Evolutionary conservation across 768 basidiomycete genomes (phyloP), one percentile per base, ranked within the genome.

Genomic region (Suillus subluteus): DNA sequence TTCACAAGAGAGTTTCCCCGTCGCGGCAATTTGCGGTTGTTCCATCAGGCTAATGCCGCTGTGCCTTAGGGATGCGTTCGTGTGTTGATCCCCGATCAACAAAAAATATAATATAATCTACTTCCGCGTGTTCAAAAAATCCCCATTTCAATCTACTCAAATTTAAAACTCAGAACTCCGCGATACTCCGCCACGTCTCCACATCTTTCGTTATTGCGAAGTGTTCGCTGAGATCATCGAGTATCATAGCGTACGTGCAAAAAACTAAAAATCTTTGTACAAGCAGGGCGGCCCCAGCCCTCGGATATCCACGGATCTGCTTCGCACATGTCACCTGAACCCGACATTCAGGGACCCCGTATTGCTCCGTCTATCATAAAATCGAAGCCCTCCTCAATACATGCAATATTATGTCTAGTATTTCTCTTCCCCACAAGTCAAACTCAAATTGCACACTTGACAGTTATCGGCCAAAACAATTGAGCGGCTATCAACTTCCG

Each of bases 1-100:
- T 56, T 63, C n/a, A 21, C 48, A 55, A 63, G 50, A 66, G 56
- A 67, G 61, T 23, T 32, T 44, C 58, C 40, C 58, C 46, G 48
- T 65, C 75, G 76, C 75, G 76, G 76, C 76, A 77, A 43, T 64
- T 72, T 71, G 73, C 76, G 76, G 72, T 71, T 59, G 75, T 69
- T 63, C 65, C 64, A 67, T 67, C 66, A 67, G 58, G 66, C 64
- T 67, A 71, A 65, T 68, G 62, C 71, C 76, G 69, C 55, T 38
- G 78, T 78, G 70, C 76, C 76, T 78, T 62, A 67, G 65, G 69
- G 66, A 69, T 75, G 73, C 66, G 75, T 76, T 72, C 76, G 79
- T 81, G 78, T 78, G 77, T 81, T 88, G 87, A 88, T 88, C 87
- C 85, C 85, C 81, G 85, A 88, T 88, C 87, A 88, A 56, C 11